phyloP scores from a whole-genome alignment of 23 red algal species.

The Cyanidiococcus yangmingshanensis region DNA sequence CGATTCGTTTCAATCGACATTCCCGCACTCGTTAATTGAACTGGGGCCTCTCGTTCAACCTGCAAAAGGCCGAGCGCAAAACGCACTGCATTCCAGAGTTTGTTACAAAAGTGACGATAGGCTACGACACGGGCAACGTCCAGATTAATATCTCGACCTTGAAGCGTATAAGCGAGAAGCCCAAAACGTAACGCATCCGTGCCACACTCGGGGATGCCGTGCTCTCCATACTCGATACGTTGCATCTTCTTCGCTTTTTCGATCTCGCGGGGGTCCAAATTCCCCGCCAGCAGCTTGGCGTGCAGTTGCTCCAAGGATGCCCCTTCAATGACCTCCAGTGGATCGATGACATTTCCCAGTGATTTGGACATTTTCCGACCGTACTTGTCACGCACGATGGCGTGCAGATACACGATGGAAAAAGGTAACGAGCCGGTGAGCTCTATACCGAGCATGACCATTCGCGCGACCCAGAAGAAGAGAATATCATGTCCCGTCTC shows the following conservation, averaged over 20 bases:
- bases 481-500: conserved; percentile 98
- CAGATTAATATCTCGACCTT: conserved; percentile 88
- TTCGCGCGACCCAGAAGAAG: conserved; percentile 99
- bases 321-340: conserved; percentile 83
- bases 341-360: conserved; percentile 97
- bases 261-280: conserved; percentile 58
- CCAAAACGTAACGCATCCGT: conserved; percentile 92
- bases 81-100: conserved; percentile 92
- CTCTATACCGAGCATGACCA: conserved; percentile 94
- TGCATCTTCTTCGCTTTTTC: conserved; percentile 52
- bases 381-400: conserved; percentile 88
- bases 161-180: conserved; percentile 78
- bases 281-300: conserved; percentile 48
- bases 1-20: too few relatives aligned
- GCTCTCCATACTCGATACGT: conserved; percentile 57
- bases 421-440: conserved; percentile 82
- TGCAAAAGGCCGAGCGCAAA: conserved; percentile 79
- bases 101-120: conserved; percentile 96
- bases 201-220: conserved; percentile 89
- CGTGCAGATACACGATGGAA: conserved; percentile 81
- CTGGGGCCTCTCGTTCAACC: not conserved
- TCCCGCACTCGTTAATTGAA: conserved; percentile 14
- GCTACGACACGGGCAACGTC: conserved; percentile 78
- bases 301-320: conserved; percentile 41
- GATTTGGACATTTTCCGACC: conserved; percentile 99